A percentile compares a stretch with the other conserved stretches of the same genome.
Evolutionary conservation across 2,329 filamentous ascomycete species (phyloP).

Genomic region (Calonectria leucothoes): DNA sequence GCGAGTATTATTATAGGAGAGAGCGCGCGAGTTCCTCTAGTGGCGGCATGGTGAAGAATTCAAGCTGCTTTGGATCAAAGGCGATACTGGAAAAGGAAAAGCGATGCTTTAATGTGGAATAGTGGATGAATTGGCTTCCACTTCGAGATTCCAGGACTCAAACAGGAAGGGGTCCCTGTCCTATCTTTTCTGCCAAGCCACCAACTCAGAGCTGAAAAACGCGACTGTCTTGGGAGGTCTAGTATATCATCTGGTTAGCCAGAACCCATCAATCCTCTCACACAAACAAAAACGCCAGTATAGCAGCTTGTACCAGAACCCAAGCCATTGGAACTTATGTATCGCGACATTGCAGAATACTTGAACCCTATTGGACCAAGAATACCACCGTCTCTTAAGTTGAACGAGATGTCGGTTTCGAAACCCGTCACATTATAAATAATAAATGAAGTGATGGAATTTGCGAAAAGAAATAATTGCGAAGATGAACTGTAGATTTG

Average conservation of each 20-base stretch:
- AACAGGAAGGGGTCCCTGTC: constrained; percentile 34
- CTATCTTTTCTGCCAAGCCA: constrained; percentile 58
- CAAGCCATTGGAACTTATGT: constrained; percentile 53
- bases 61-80: constrained; percentile 51
- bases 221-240: constrained; percentile 56
- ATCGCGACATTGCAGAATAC: neutral
- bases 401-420: neutral
- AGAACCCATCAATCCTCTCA: constrained; percentile 49
- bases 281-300: constrained; percentile 48
- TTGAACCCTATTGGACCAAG: neutral
- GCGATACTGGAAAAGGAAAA: constrained; percentile 56
- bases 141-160: neutral
- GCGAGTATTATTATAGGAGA: neutral
- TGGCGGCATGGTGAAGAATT: constrained; percentile 18
- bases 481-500: neutral
- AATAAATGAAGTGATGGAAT: neutral
- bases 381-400: neutral
- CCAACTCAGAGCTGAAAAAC: constrained; percentile 50
- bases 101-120: constrained; percentile 56
- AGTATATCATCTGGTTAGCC: constrained; percentile 50
- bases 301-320: constrained; percentile 43
- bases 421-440: neutral
- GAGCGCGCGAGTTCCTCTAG: constrained; percentile 29
- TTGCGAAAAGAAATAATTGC: neutral
- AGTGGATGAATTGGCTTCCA: constrained; percentile 46